Evolutionary conservation across 441 rosid species (phyloP).

Genomic region (Lepidium campestre): DNA sequence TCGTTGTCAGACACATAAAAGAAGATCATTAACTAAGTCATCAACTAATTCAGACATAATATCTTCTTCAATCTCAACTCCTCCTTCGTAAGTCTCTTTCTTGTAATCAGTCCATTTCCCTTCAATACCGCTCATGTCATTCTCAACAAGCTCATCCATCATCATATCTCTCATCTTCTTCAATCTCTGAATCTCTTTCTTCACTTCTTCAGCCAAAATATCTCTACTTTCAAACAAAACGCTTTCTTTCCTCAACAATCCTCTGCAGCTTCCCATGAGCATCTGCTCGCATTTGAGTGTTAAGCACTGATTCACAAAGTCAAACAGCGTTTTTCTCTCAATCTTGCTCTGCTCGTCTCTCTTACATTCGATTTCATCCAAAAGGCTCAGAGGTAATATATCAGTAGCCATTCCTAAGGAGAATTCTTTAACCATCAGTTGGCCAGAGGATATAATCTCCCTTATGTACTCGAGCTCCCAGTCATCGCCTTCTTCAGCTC

Average conservation of each 20-base stretch:
- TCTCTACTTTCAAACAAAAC: constrained; percentile 31
- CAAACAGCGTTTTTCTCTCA: constrained; percentile 50
- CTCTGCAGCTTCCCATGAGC: constrained; percentile 36
- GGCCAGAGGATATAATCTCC: constrained; percentile 32
- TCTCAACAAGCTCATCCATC: constrained; percentile 80
- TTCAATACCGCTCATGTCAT: constrained; percentile 55
- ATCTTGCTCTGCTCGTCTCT: constrained; percentile 28
- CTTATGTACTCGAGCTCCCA: constrained; percentile 63
- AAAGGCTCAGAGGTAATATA: constrained; percentile 34
- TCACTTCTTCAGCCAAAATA: constrained; percentile 55
- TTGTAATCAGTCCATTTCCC: constrained; percentile 76
- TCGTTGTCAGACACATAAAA: constrained; percentile 7
- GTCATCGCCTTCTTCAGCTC: constrained; percentile 23
- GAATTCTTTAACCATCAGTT: constrained; percentile 37
- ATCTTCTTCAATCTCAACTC: constrained; percentile 52
- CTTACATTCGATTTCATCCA: constrained; percentile 25
- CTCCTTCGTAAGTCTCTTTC: constrained; percentile 58
- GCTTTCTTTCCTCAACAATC: constrained; percentile 34
- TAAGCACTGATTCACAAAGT: constrained; percentile 49
- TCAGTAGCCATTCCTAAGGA: constrained; percentile 29
- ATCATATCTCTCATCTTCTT: constrained; percentile 51
- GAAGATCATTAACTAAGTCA: constrained; percentile 60
- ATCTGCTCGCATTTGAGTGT: constrained; percentile 30
- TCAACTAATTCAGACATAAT: constrained; percentile 63
- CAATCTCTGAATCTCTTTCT: constrained; percentile 43